Percentiles rank a stretch among this genome's conserved stretches.
These are phyloP conservation scores for Mucor saturninus DNA, from an alignment of 371 early-diverging fungal genomes.

Conservation along the genomic window DNA sequence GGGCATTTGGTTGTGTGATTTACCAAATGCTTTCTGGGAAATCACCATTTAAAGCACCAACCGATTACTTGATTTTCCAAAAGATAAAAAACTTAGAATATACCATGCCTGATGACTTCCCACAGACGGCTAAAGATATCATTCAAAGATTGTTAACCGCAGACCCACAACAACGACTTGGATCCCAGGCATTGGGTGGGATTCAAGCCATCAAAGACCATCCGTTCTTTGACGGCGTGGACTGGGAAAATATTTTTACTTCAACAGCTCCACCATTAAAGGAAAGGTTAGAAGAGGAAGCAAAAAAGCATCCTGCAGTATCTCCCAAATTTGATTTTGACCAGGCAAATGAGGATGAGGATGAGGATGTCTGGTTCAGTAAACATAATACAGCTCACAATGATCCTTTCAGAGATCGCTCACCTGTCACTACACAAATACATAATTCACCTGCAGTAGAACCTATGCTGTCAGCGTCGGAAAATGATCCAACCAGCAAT, in stretches of 20 bases:
- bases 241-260: conserved; percentile 74
- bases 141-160: conserved; percentile 73
- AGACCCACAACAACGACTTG: conserved; percentile 79
- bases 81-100: conserved; percentile 90
- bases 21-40: conserved; percentile 93
- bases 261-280: conserved; percentile 37
- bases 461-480: not conserved
- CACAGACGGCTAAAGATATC: conserved; percentile 69
- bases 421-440: not conserved
- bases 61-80: conserved; percentile 96
- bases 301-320: conserved; percentile 25
- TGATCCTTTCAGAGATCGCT: not conserved
- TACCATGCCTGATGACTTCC: conserved; percentile 76
- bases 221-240: conserved; percentile 86
- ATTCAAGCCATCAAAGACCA: conserved; percentile 84
- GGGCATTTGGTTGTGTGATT: conserved; percentile 98
- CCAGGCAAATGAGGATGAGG: conserved; percentile 16
- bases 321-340: conserved; percentile 21
- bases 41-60: conserved; percentile 96
- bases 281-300: conserved; percentile 34
- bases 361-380: conserved; percentile 41
- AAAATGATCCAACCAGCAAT: not conserved
- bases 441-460: not conserved
- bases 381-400: not conserved
- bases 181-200: conserved; percentile 62